These are phyloP conservation scores for Wickerhamiella kazuoi DNA, from an alignment of 805 yeast genomes.

Conservation along the genomic window DNA sequence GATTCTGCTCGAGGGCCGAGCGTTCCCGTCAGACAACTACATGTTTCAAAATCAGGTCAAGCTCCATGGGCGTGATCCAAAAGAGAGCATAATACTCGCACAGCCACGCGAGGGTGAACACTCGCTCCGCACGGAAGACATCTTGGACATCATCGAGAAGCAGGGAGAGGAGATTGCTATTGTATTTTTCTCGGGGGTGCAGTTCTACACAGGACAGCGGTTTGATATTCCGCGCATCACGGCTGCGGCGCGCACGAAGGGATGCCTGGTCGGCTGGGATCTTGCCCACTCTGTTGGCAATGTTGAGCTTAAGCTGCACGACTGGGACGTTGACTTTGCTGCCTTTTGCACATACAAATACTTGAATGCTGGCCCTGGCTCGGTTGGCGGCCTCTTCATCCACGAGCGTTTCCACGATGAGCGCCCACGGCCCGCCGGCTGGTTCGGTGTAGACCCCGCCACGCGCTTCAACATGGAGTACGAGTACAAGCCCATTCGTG, in stretches of 20 bases:
- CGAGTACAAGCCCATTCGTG: conserved; percentile 57
- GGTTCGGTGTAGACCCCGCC: conserved; percentile 82
- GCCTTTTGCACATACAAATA: conserved; percentile 91
- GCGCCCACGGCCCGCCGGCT: conserved; percentile 69
- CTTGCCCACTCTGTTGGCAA: conserved; percentile 91
- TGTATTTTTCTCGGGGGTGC: conserved; percentile 73
- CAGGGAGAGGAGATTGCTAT: conserved; percentile 48
- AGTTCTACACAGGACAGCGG: conserved; percentile 78
- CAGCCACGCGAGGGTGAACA: conserved; percentile 43
- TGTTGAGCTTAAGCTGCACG: conserved; percentile 57
- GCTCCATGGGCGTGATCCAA: conserved; percentile 36
- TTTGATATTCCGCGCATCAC: conserved; percentile 68
- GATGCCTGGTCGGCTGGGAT: conserved; percentile 65
- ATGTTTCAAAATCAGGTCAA: conserved; percentile 60
- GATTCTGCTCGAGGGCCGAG: conserved; percentile 67
- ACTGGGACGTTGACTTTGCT: conserved; percentile 87
- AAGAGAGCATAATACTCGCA: conserved; percentile 44
- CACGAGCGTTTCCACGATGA: conserved; percentile 30
- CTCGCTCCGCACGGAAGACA: conserved; percentile 42
- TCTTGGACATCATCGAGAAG: conserved; percentile 36
- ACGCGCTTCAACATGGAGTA: conserved; percentile 69
- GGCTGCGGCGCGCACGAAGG: conserved; percentile 34
- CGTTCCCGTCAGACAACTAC: conserved; percentile 86
- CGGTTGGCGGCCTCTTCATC: conserved; percentile 70
- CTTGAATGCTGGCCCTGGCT: conserved; percentile 86